Base-by-base conservation (phyloP, 148 eudicot genomes). In the Bassia scoparia region DNA sequence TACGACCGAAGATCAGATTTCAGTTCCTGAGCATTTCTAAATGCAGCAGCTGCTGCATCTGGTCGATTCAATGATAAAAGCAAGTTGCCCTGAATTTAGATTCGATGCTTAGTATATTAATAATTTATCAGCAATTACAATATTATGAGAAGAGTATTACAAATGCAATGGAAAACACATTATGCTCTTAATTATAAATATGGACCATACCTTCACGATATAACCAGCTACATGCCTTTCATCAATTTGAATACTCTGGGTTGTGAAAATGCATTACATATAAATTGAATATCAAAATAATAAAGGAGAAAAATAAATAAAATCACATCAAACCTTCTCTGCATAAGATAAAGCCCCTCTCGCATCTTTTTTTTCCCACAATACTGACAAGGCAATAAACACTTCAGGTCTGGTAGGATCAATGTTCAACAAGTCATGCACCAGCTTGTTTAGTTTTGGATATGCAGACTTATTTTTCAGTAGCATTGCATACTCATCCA, bases 401-500 rank as follows among this genome's bases (percentile, higher is more conserved):
- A 89, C 97, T 89, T 95, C 99, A 68, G 99, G 92, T 68, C 87
- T 88, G 37, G 96, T 74, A 17, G 96, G 89, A 81, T 91, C 97
- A 77, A 86, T 87, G 72, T 75, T 89, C 84, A 91, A 77, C 80
- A 95, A 79, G 78, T 95, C 99, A 79, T 91, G 93, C 50, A 95
- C 92, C 76, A 95, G 78, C 82, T 91, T 95, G 89, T 85, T 91
- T 78, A 95, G 83, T 83, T 91, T 95, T 20, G 81, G 61, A 79
- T 84, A 74, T 72, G 91, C 99, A 65, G 94, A 87, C 80, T 91
- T 95, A 46, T 73, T 70, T 84, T 89, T 95, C 52, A 95, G 85
- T 74, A 95, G 97, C 89, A 95, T 88, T 26, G 99, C 99, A 83
- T 95, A 95, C 83, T 95, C 99, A 79, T 95, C 99, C 99, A 95